Conservation (phyloP, 2,329 filamentous ascomycete genomes). For the Xylaria multiplex region DNA sequence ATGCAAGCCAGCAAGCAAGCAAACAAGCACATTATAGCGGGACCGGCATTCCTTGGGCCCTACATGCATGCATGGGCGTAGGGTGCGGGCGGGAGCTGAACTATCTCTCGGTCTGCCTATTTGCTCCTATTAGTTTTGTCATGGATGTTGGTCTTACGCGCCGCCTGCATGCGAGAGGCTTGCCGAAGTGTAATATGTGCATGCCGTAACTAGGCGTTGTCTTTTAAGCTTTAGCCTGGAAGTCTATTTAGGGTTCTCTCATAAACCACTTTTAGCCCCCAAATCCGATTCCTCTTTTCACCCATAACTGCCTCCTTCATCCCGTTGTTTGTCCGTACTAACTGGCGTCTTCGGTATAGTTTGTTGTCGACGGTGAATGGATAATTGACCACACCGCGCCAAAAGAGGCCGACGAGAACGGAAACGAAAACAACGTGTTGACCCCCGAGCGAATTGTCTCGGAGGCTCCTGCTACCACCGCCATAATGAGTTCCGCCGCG, state of each 20-base stretch:
- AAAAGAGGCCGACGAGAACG: slow-evolving; percentile 82
- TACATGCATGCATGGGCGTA: slow-evolving; percentile 19
- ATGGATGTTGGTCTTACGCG: slow-evolving; percentile 10
- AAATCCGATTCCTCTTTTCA: slow-evolving; percentile 19
- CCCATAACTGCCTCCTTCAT: slow-evolving; percentile 33
- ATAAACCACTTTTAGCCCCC: slow-evolving; percentile 14
- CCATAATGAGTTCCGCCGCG: slow-evolving; percentile 72
- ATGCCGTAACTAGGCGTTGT: slow-evolving; percentile 6
- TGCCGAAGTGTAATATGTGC: background rate
- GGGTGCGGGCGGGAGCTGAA: slow-evolving; percentile 9
- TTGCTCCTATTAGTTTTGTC: slow-evolving; percentile 19
- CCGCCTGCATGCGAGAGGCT: slow-evolving; percentile 13
- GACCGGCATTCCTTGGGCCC: slow-evolving; percentile 22
- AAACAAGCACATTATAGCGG: slow-evolving; percentile 13
- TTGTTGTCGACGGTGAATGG: slow-evolving; percentile 95
- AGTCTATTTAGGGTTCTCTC: slow-evolving; percentile 11
- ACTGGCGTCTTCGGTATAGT: slow-evolving; percentile 64
- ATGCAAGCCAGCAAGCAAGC: slow-evolving; percentile 12
- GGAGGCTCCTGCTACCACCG: slow-evolving; percentile 58
- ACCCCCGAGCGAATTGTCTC: slow-evolving; percentile 74
- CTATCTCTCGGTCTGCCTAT: background rate
- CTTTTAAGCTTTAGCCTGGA: slow-evolving; percentile 23
- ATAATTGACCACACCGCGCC: slow-evolving; percentile 81
- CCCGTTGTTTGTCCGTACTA: slow-evolving; percentile 38
- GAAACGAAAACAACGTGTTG: slow-evolving; percentile 94